A percentile compares a stretch with the other conserved stretches of the same genome.
Evolutionary conservation across 139 green algal species (phyloP).

Genomic region (Micractinium sp.): DNA sequence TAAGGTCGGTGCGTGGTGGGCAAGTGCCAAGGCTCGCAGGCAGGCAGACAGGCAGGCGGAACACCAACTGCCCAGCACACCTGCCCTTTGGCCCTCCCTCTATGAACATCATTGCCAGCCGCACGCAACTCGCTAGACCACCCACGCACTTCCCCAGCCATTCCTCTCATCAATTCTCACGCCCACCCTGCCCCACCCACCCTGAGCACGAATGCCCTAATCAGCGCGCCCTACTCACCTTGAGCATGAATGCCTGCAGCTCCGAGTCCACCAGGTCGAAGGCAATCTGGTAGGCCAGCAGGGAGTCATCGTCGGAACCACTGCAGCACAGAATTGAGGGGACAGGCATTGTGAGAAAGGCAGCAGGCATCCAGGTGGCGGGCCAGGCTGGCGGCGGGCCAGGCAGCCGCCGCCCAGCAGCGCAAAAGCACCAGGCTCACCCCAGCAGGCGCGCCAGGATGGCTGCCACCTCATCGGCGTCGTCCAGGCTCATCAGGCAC

Average conservation of each 20-base stretch:
- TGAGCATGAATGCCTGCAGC: slow-evolving; percentile 88
- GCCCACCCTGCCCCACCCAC: no score
- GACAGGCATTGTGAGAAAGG: no score
- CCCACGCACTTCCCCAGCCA: background rate
- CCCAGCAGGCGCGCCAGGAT: slow-evolving; percentile 86
- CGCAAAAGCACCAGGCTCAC: background rate
- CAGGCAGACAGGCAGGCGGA: no score
- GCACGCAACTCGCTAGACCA: background rate
- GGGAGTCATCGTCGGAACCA: slow-evolving; percentile 62
- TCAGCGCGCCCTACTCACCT: background rate
- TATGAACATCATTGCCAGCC: no score
- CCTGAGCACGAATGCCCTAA: slow-evolving; percentile 75
- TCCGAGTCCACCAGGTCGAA: slow-evolving; percentile 98
- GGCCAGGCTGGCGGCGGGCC: no score
- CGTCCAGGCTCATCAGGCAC: slow-evolving; percentile 94
- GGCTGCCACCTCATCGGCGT: slow-evolving; percentile 78
- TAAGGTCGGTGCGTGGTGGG: background rate
- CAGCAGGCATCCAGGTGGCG: background rate
- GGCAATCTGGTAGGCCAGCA: slow-evolving; percentile 96
- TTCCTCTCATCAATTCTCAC: background rate
- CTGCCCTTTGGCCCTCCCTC: no score
- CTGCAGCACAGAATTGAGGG: background rate
- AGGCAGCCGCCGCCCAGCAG: background rate
- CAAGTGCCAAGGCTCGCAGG: background rate
- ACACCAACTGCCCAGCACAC: no score